phyloP scores from a whole-genome alignment of 441 rosid species.

The Gossypium trilobum region DNA sequence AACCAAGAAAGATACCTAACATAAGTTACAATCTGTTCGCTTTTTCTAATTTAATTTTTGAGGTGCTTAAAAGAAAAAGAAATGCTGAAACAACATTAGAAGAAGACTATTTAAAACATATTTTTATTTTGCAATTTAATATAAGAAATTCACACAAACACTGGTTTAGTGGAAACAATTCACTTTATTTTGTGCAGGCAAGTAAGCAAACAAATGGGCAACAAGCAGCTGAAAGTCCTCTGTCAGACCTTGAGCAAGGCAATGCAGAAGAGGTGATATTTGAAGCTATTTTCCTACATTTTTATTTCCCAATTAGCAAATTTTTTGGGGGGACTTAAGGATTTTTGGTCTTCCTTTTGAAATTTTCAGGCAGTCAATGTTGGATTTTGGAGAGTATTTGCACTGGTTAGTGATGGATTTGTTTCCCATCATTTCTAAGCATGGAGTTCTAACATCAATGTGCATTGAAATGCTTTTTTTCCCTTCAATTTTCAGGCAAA shows the following conservation, averaged over 20 bases:
- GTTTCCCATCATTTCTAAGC: not conserved
- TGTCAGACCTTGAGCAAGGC: conserved; percentile 51
- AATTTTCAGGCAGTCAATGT: conserved; percentile 66
- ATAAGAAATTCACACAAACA: not conserved
- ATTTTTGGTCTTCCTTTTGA: conserved; percentile 13
- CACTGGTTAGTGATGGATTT: conserved; percentile 41
- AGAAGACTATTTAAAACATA: not conserved
- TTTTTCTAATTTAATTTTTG: not conserved
- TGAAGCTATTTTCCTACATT: conserved; percentile 4
- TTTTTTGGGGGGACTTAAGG: conserved; percentile 4
- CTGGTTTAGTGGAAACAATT: not conserved
- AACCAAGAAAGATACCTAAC: not conserved
- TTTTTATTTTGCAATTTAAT: not conserved
- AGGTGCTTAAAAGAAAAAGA: not conserved
- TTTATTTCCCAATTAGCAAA: not conserved
- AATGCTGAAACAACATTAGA: not conserved
- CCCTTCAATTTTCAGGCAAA: conserved; percentile 47
- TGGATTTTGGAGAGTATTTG: conserved; percentile 58
- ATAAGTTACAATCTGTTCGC: not conserved
- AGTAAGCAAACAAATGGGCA: conserved; percentile 31
- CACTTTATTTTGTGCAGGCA: conserved; percentile 20
- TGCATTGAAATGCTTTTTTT: not conserved
- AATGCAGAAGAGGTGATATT: conserved; percentile 54
- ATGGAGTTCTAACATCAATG: not conserved
- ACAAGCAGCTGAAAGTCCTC: conserved; percentile 24